Evolutionary conservation across 768 basidiomycete species (phyloP).

Genomic region (Suillus brevipes): DNA sequence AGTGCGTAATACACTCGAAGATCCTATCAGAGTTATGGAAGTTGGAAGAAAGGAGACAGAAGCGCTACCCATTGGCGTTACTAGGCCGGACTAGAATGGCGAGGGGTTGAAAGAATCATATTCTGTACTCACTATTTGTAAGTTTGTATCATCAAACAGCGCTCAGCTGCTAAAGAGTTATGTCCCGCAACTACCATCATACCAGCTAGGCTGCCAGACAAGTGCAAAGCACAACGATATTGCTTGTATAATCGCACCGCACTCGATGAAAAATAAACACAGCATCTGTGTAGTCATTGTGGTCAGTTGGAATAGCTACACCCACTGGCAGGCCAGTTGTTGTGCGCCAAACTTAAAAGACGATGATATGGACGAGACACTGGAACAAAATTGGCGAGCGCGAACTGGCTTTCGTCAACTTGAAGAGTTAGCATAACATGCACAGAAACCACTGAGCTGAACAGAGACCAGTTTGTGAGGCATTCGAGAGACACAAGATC

Average conservation of each 20-base stretch:
- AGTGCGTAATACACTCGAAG: neutral
- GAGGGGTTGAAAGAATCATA: neutral
- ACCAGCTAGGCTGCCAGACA: slow-evolving; percentile 1
- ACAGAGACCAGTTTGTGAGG: too few species aligned
- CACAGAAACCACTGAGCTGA: too few species aligned
- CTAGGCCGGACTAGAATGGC: too few species aligned
- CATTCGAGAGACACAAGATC: too few species aligned
- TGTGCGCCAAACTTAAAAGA: slow-evolving; percentile 16
- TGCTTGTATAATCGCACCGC: slow-evolving; percentile 19
- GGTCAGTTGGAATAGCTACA: neutral
- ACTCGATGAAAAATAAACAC: slow-evolving; percentile 20
- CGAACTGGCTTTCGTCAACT: too few species aligned
- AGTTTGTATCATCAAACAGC: neutral
- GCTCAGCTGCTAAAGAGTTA: neutral
- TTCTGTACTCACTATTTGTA: neutral
- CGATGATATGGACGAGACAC: slow-evolving; percentile 13
- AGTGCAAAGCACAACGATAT: slow-evolving; percentile 13
- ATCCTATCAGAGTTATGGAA: too few species aligned
- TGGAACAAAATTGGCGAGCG: neutral
- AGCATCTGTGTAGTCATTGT: slow-evolving; percentile 8
- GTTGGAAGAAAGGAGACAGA: too few species aligned
- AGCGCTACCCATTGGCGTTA: too few species aligned
- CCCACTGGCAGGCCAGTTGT: neutral
- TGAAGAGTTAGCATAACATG: too few species aligned
- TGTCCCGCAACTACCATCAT: neutral